These are phyloP conservation scores for Ophiostoma pallidulum DNA, from an alignment of 2,329 filamentous ascomycete species.

Conservation along the genomic window DNA sequence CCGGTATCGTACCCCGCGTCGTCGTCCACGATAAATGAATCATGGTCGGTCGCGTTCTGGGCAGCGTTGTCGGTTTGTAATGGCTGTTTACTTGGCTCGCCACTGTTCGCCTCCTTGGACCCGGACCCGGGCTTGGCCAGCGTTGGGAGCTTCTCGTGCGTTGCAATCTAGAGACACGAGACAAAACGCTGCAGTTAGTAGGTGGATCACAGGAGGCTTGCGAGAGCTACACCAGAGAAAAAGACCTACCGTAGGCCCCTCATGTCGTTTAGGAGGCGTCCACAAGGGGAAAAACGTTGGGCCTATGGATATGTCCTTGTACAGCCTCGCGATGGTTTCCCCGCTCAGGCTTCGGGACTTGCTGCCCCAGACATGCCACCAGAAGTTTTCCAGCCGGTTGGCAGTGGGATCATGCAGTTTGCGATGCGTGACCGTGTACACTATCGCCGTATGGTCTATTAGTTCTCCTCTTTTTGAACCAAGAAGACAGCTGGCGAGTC, in stretches of 20 bases:
- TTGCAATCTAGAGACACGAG: not conserved
- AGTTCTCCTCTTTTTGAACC: too few relatives aligned
- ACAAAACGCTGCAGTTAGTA: not conserved
- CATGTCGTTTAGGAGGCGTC: constrained; percentile 44
- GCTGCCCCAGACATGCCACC: constrained; percentile 58
- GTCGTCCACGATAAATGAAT: not conserved
- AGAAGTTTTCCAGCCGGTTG: constrained; percentile 53
- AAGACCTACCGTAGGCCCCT: constrained; percentile 37
- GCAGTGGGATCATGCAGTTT: constrained; percentile 53
- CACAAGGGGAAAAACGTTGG: constrained; percentile 46
- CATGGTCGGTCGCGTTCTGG: not conserved
- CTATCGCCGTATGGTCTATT: too few relatives aligned
- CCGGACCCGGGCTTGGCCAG: not conserved
- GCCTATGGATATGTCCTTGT: constrained; percentile 48
- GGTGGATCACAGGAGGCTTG: not conserved
- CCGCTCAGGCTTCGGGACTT: constrained; percentile 44
- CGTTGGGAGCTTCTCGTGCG: not conserved
- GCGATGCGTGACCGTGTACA: constrained; percentile 51
- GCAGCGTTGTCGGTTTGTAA: too few relatives aligned
- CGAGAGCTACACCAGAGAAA: not conserved
- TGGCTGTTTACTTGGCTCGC: too few relatives aligned
- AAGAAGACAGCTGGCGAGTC: too few relatives aligned
- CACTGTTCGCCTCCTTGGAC: too few relatives aligned
- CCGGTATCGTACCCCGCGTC: not conserved
- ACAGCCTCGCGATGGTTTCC: constrained; percentile 43